Evolutionary conservation across 371 early-diverging fungal species (phyloP), one percentile per base, ranked within the genome.

Genomic region (Blakeslea trispora): DNA sequence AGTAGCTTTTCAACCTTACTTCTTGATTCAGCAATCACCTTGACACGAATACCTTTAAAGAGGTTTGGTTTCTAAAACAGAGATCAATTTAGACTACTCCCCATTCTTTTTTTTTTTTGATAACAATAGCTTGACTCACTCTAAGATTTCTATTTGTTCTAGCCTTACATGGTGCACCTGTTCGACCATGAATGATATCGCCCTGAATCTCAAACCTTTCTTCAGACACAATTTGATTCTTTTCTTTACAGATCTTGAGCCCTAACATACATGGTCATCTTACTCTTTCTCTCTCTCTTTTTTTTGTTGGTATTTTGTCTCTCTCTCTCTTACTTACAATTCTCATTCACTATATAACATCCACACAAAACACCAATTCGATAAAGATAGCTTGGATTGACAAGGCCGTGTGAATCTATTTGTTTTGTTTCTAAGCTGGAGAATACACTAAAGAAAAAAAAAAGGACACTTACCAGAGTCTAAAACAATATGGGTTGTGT

Each of bases 131-230:
- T 34, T 22, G 11, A 45, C 53, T 45, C 40, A 46, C 52, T 28
- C 39, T 46, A 11, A 35, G 11, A 15, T 31, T 34, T 41, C 35
- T 53, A 15, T 50, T 53, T 7, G 39, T 48, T 45, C 57, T 48
- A 4, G 57, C 57, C 45, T 57, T 63, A 4, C 11, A 24, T 6
- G 63, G 57, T 5, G 63, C 63, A 11, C 63, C 63, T 49, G 63
- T 63, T 48, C 63, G 53, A 0, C 63, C 63, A 53, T 49, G 32
- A 0, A 34, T 34, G 7, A 8, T 31, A 32, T 63, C 58, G 0
- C 63, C 63, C 6, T 37, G 31, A 4, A 63, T 50, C 32, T 63
- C 50, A 41, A 53, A 63, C 44, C 63, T 28, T 9, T 28, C 32
- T 32, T 49, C 50, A 18, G 57, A 45, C 1, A 45, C 22, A 6